phyloP scores from a whole-genome alignment of 1,284 basidiomycete species.

The Tetrapyrgos nigripes region DNA sequence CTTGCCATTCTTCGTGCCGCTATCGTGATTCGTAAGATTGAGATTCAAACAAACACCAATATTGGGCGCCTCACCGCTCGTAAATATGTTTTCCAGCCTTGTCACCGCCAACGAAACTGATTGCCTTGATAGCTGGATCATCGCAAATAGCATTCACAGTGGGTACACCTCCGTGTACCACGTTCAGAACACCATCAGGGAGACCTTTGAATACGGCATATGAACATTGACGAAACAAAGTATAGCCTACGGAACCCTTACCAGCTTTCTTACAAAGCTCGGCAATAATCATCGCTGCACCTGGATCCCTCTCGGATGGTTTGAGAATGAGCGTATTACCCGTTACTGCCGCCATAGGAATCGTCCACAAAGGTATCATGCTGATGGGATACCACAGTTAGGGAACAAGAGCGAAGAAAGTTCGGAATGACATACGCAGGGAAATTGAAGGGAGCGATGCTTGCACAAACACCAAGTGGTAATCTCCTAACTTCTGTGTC shows the following conservation, averaged over 20 bases:
- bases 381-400: constrained; percentile 44
- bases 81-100: constrained; percentile 95
- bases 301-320: constrained; percentile 96
- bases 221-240: constrained; percentile 17
- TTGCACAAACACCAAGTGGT: constrained; percentile 79
- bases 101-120: constrained; percentile 98
- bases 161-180: constrained; percentile 89
- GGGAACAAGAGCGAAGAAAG: not conserved
- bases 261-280: constrained; percentile 90
- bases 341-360: constrained; percentile 87
- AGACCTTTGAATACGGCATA: constrained; percentile 55
- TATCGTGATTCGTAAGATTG: constrained; percentile 31
- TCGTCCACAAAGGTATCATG: constrained; percentile 98
- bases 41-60: not conserved
- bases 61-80: constrained; percentile 61
- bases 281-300: constrained; percentile 97
- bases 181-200: constrained; percentile 83
- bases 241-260: constrained; percentile 25
- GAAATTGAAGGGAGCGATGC: constrained; percentile 94
- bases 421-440: constrained; percentile 69
- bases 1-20: constrained; percentile 88
- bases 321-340: constrained; percentile 96
- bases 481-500: constrained; percentile 88
- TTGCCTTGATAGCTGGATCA: constrained; percentile 89
- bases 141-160: constrained; percentile 97